phyloP scores from a whole-genome alignment of 768 basidiomycete species.

The Suillus hirtellus region DNA sequence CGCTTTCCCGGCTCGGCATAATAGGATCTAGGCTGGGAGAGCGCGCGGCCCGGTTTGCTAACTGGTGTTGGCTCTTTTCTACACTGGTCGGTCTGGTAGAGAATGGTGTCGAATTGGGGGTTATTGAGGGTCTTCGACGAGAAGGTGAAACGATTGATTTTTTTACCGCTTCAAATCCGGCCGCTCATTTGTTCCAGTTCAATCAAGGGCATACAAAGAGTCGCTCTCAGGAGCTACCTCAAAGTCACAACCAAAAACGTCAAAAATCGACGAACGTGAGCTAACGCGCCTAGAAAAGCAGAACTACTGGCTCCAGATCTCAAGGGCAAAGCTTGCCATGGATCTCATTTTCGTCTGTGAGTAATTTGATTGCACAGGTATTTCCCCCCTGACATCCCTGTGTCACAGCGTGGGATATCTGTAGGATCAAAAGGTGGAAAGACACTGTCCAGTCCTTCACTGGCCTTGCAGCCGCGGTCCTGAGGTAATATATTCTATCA shows the following conservation, averaged over 20 bases:
- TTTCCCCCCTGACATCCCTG: background rate
- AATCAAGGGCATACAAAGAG: slow-evolving; percentile 70
- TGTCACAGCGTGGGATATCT: slow-evolving; percentile 75
- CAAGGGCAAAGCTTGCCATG: slow-evolving; percentile 73
- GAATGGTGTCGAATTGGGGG: slow-evolving; percentile 75
- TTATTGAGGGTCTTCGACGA: slow-evolving; percentile 62
- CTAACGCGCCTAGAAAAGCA: slow-evolving; percentile 65
- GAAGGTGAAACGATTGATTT: slow-evolving; percentile 46
- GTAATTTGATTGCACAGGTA: slow-evolving; percentile 29
- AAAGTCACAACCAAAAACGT: slow-evolving; percentile 61
- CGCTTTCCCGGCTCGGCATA: slow-evolving; percentile 71
- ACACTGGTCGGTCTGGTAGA: slow-evolving; percentile 82
- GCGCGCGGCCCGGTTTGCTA: slow-evolving; percentile 71
- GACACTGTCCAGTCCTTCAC: slow-evolving; percentile 62
- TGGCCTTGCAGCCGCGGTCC: slow-evolving; percentile 67
- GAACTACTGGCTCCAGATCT: slow-evolving; percentile 74
- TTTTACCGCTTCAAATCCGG: background rate
- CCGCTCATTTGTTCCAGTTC: slow-evolving; percentile 46
- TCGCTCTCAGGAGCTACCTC: slow-evolving; percentile 70
- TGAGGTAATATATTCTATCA: slow-evolving; percentile 55
- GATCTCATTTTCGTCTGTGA: slow-evolving; percentile 87
- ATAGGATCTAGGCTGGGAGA: slow-evolving; percentile 64
- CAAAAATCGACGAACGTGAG: slow-evolving; percentile 70
- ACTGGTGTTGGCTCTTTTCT: slow-evolving; percentile 85
- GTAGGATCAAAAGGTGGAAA: slow-evolving; percentile 62